Evolutionary conservation across 2,329 filamentous ascomycete genomes (phyloP).

Genomic region (Colletotrichum tanaceti): DNA sequence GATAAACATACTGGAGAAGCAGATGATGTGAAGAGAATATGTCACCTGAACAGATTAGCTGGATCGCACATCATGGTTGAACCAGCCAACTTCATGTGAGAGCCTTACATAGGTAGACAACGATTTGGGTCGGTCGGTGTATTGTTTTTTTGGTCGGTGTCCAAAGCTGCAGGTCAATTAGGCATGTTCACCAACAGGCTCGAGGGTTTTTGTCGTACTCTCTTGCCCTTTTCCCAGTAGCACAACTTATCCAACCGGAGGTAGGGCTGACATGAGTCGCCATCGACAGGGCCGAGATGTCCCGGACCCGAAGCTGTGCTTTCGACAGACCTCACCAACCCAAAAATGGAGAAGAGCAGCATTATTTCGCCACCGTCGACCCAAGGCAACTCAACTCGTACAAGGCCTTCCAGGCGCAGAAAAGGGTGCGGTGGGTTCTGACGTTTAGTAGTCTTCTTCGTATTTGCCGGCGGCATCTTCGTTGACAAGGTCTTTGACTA

Average conservation of each 20-base stretch:
- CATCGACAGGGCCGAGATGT: background rate
- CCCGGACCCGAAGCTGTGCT: background rate
- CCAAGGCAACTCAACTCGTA: background rate
- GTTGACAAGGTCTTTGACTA: conserved; percentile 72
- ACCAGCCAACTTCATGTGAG: background rate
- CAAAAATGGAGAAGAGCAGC: background rate
- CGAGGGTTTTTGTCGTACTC: background rate
- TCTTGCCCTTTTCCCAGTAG: background rate
- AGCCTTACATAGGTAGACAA: background rate
- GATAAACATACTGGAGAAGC: no score
- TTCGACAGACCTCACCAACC: background rate
- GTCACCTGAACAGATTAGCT: background rate
- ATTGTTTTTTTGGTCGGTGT: background rate
- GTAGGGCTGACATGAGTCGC: background rate
- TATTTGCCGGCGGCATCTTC: conserved; percentile 60
- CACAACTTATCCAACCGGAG: background rate
- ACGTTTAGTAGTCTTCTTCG: conserved; percentile 19
- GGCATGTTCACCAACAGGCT: background rate
- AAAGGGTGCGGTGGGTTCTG: conserved; percentile 46
- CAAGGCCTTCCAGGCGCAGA: background rate
- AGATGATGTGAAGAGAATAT: background rate
- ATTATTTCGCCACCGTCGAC: background rate
- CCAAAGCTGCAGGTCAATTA: background rate
- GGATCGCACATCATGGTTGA: background rate
- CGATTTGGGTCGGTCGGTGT: background rate